Evolutionary conservation across 2,329 filamentous ascomycete genomes (phyloP), one percentile per base, ranked within the genome.

Genomic region (Bipolaris gigantea): DNA sequence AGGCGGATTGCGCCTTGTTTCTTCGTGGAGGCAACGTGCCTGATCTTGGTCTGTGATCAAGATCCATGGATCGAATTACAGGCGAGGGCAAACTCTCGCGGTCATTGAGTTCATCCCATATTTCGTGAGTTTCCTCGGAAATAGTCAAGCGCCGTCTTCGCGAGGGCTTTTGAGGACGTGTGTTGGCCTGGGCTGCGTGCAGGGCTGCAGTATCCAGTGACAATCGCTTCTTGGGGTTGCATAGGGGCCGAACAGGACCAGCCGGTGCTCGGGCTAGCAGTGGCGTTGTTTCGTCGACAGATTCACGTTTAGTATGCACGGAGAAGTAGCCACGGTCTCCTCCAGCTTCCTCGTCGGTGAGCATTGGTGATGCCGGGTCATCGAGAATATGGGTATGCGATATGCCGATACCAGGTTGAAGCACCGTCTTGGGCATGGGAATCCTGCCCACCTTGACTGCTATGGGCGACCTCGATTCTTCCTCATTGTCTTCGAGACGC

Each of bases 61-160:
- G 39, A 40, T 73, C 69, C n/a, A 56, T 61, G 2, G 71, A 73
- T 49, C 63, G 68, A 50, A 62, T 59, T 11, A 63, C 59, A 32
- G 68, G 69, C 10, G 69, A 70, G 10, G 64, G 65, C 0, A 69
- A 30, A 19, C 62, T 60, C 15, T 72, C 69, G 42, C 69, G 62
- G 64, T 96, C 92, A 67, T 94, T 88, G 13, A 96, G 80, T 71
- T 95, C 91, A 51, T 86, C 89, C 92, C 91, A 96, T 30, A 96
- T 94, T 64, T 94, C 89, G 33, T 85, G 86, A 1, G 85, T 84
- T 69, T 94, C 89, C 52, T 84, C 78, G 80, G 83, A 84, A 48
- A 85, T 80, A 16, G 80, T 81, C 66, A 74, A 73, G 18, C 73
- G 65, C 18, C 74, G 70, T 58, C 70, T 66, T 56, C 65, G 58